phyloP scores from a whole-genome alignment of 257 asterid genomes.

The Ilex aquifolium region DNA sequence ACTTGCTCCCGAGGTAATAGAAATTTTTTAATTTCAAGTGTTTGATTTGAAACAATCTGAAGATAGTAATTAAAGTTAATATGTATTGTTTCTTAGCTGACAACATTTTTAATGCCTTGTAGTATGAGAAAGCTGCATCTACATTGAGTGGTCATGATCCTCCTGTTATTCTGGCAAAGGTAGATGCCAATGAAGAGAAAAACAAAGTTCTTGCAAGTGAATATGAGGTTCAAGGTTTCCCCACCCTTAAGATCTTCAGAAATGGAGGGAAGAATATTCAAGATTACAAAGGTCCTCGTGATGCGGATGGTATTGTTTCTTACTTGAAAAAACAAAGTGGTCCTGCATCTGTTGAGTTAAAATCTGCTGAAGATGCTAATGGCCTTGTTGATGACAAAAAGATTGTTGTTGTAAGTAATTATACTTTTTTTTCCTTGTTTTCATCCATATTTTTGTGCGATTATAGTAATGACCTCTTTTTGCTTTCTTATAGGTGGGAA shows the following conservation, averaged over 20 bases:
- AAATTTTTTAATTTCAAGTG: neutral
- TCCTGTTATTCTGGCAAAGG: constrained; percentile 63
- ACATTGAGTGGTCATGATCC: constrained; percentile 64
- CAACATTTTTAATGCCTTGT: constrained; percentile 13
- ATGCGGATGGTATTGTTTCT: constrained; percentile 64
- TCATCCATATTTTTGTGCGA: constrained; percentile 3
- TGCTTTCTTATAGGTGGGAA: constrained; percentile 56
- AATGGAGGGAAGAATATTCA: constrained; percentile 58
- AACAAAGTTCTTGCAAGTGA: constrained; percentile 49
- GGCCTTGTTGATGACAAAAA: constrained; percentile 41
- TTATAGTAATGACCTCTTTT: neutral
- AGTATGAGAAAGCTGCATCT: constrained; percentile 85
- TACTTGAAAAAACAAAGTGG: constrained; percentile 78
- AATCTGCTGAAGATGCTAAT: constrained; percentile 53
- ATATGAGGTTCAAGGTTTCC: constrained; percentile 67
- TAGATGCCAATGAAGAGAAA: constrained; percentile 57
- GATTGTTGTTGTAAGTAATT: constrained; percentile 63
- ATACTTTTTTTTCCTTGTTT: neutral
- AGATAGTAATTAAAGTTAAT: neutral
- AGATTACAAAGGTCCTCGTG: constrained; percentile 84
- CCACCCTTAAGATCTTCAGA: constrained; percentile 72
- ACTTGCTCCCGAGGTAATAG: constrained; percentile 88
- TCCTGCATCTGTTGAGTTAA: constrained; percentile 73
- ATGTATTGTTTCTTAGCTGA: constrained; percentile 1
- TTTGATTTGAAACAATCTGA: neutral